Conservation (phyloP, 192 early-diverging fungal species). For the Gigaspora rosea region DNA sequence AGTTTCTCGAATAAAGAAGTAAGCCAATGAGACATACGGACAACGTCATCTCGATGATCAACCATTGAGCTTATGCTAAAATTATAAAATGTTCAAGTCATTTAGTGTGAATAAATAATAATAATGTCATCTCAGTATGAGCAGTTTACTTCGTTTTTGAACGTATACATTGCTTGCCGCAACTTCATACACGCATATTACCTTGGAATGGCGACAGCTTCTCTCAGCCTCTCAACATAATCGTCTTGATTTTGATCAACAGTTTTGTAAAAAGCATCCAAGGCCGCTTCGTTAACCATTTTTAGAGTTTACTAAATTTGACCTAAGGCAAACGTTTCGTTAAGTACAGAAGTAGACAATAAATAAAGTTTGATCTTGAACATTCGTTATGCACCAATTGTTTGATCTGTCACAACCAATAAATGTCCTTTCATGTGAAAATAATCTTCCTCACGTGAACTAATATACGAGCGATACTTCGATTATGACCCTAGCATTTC, state of each 20-base stretch:
- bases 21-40: constrained; percentile 91
- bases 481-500: too few species aligned
- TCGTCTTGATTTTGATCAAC: constrained; percentile 77
- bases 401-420: too few species aligned
- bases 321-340: neutral
- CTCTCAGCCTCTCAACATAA: constrained; percentile 83
- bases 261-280: constrained; percentile 71
- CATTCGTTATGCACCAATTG: too few species aligned
- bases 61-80: constrained; percentile 76
- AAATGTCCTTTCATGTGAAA: too few species aligned
- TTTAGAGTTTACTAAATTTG: neutral
- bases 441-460: too few species aligned
- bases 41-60: constrained; percentile 73
- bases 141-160: neutral
- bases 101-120: neutral
- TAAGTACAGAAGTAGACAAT: too few species aligned
- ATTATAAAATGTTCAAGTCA: neutral
- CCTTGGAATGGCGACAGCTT: constrained; percentile 88
- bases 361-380: too few species aligned
- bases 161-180: too few species aligned
- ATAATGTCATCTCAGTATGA: too few species aligned
- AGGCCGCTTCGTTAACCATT: neutral
- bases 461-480: too few species aligned
- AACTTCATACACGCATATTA: constrained; percentile 24
- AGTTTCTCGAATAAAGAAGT: constrained; percentile 69